Evolutionary conservation across 2,329 filamentous ascomycete genomes (phyloP), one percentile per base, ranked within the genome.

Genomic region (Cercospora beticola): DNA sequence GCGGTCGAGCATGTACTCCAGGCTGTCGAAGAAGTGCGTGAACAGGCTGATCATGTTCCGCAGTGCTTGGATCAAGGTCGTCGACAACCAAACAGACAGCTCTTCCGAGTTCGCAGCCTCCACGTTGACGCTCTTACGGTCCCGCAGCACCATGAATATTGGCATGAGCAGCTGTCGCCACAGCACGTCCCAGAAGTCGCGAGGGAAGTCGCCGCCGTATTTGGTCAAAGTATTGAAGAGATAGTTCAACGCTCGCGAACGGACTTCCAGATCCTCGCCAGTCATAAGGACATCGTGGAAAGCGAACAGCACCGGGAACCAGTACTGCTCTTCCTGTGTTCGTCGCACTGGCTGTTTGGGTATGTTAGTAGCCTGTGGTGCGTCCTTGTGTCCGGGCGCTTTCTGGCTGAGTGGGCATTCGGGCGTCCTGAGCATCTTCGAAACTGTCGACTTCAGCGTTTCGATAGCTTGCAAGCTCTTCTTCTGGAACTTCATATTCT

Each of bases 241-340:
- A 80, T 98, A 99, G 74, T 94, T 97, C 49, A 99, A 85, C 2
- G 96, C 95, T 74, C 87, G 81, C 70, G 87, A 97, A 68, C 95
- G 90, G 49, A 98, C 95, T 81, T 99, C 95, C 18, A 99, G 86
- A 78, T 99, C 95, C 80, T 99, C 96, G 2, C 96, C 95, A 1
- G 95, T 99, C 95, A 99, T 99, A 59, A 99, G 83, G 23, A 99
- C 94, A 79, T 99, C 95, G 78, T 99, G 95, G 84, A 99, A 99
- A 3, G 96, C 94, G 78, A 99, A 98, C 31, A 99, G 84, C 5
- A 99, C 92, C 0, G 95, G 95, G 80, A 99, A 99, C 95, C 95
- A 99, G 80, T 94, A 99, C 43, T 96, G 94, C 79, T 98, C 95
- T 79, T 99, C 96, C 71, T 95, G 89, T 4, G 94, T 96, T 57